A percentile compares a stretch with the other conserved stretches of the same genome.
Evolutionary conservation across 306 rosid genomes (phyloP).

Genomic region (Corylus heterophylla): DNA sequence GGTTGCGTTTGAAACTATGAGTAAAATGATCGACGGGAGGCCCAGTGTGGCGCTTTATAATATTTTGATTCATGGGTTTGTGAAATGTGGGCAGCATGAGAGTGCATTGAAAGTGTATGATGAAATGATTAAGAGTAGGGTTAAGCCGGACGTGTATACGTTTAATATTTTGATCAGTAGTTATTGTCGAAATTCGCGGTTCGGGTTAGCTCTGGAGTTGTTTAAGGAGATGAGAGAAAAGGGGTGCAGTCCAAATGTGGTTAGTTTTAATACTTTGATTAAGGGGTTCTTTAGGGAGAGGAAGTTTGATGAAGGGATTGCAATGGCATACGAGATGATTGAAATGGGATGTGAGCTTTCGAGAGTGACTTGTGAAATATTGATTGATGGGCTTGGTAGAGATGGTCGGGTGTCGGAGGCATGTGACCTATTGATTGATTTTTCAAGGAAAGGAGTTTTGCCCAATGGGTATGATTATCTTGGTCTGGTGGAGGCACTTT

Average conservation of each 20-base stretch:
- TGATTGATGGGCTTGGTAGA: conserved; percentile 70
- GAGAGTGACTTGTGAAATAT: conserved; percentile 69
- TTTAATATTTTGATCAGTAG: conserved; percentile 83
- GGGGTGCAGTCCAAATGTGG: conserved; percentile 86
- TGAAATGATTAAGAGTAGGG: conserved; percentile 48
- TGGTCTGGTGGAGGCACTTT: conserved; percentile 55
- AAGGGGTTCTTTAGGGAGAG: conserved; percentile 74
- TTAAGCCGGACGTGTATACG: conserved; percentile 73
- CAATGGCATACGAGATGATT: conserved; percentile 82
- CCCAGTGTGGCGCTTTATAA: conserved; percentile 59
- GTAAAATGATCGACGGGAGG: conserved; percentile 66
- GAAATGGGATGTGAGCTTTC: conserved; percentile 60
- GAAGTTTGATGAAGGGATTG: conserved; percentile 66
- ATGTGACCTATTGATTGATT: conserved; percentile 55
- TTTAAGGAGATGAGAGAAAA: conserved; percentile 70
- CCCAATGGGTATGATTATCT: conserved; percentile 70
- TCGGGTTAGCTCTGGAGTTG: conserved; percentile 61
- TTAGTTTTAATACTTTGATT: conserved; percentile 84
- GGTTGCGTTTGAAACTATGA: conserved; percentile 56
- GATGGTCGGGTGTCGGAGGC: conserved; percentile 47
- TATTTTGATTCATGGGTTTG: conserved; percentile 73
- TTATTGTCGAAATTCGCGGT: conserved; percentile 61
- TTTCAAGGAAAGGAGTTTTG: conserved; percentile 52
- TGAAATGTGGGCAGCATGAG: conserved; percentile 50
- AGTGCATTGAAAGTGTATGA: conserved; percentile 57